Percentiles rank a stretch among this genome's conserved stretches.
These are phyloP conservation scores for Ilex asprella DNA, from an alignment of 257 asterid genomes.

Conservation along the genomic window DNA sequence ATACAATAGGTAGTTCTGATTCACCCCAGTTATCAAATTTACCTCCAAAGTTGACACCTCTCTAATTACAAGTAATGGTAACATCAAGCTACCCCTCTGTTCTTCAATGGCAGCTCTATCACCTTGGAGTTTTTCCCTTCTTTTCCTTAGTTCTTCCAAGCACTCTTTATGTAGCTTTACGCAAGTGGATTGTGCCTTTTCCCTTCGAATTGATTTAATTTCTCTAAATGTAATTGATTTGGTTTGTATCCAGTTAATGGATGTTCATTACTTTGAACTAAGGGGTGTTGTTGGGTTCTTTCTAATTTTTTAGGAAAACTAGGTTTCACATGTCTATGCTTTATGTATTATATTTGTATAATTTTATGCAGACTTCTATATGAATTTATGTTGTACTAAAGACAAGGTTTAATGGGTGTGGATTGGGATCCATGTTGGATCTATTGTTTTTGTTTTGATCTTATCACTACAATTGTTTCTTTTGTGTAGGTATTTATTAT, in stretches of 20 bases:
- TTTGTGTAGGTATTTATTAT: conserved; percentile 22
- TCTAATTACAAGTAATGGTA: too few relatives aligned
- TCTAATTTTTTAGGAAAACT: conserved; percentile 11
- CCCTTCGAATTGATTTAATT: conserved; percentile 2
- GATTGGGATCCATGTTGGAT: conserved; percentile 94
- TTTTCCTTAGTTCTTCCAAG: too few relatives aligned
- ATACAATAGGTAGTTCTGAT: too few relatives aligned
- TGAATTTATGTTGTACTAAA: conserved; percentile 26
- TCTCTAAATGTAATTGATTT: conserved; percentile 20
- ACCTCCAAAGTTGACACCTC: too few relatives aligned
- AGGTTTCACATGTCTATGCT: conserved; percentile 35
- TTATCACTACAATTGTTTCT: conserved; percentile 27
- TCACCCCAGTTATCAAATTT: too few relatives aligned
- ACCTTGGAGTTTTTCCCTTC: too few relatives aligned
- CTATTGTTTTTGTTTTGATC: conserved; percentile 29
- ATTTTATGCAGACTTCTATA: conserved; percentile 16
- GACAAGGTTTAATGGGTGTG: conserved; percentile 72
- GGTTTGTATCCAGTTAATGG: conserved; percentile 27
- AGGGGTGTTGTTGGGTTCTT: conserved; percentile 13
- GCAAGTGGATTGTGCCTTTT: not conserved
- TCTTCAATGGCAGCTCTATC: too few relatives aligned
- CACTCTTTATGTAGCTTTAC: too few relatives aligned
- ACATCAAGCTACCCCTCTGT: too few relatives aligned
- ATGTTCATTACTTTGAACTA: conserved; percentile 27
- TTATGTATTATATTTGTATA: conserved; percentile 8